Conservation (phyloP, 805 yeast species). For the Danielia oregonensis region DNA sequence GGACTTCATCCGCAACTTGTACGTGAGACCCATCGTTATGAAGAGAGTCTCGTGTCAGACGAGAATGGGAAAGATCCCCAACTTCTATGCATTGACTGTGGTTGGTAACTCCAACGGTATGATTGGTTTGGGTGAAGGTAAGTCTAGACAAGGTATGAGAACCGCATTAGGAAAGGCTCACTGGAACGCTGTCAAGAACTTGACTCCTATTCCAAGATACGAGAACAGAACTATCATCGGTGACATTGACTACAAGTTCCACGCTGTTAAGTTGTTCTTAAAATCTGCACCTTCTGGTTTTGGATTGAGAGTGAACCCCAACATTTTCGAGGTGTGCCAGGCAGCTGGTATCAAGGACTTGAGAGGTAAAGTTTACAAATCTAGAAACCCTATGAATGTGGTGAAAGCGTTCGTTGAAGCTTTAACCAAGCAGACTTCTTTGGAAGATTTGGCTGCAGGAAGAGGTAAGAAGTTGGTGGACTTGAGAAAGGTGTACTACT, state of each 20-base stretch:
- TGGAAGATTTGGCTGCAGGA: constrained; percentile 83
- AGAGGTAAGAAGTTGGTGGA: constrained; percentile 96
- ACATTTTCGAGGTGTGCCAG: constrained; percentile 85
- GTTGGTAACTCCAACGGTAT: constrained; percentile 93
- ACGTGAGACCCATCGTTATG: constrained; percentile 63
- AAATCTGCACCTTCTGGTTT: constrained; percentile 90
- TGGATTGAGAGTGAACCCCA: constrained; percentile 88
- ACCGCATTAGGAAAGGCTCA: constrained; percentile 80
- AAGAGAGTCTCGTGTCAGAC: constrained; percentile 90
- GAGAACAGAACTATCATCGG: constrained; percentile 91
- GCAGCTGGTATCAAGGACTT: constrained; percentile 93
- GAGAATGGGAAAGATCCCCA: constrained; percentile 82
- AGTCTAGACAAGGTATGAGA: constrained; percentile 71
- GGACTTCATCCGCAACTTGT: constrained; percentile 55
- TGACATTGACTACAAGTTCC: constrained; percentile 75
- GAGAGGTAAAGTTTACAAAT: constrained; percentile 85
- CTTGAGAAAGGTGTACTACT: constrained; percentile 84
- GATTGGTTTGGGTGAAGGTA: constrained; percentile 94
- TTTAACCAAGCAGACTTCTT: constrained; percentile 69
- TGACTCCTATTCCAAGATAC: constrained; percentile 76
- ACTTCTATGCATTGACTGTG: constrained; percentile 78
- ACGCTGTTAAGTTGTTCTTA: constrained; percentile 78
- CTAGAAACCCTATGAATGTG: constrained; percentile 93
- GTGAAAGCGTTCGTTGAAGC: constrained; percentile 89
- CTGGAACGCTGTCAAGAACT: constrained; percentile 89